Evolutionary conservation across 1,139 yeast species (phyloP), one percentile per base, ranked within the genome.

Genomic region (Saccharomyces uvarum): DNA sequence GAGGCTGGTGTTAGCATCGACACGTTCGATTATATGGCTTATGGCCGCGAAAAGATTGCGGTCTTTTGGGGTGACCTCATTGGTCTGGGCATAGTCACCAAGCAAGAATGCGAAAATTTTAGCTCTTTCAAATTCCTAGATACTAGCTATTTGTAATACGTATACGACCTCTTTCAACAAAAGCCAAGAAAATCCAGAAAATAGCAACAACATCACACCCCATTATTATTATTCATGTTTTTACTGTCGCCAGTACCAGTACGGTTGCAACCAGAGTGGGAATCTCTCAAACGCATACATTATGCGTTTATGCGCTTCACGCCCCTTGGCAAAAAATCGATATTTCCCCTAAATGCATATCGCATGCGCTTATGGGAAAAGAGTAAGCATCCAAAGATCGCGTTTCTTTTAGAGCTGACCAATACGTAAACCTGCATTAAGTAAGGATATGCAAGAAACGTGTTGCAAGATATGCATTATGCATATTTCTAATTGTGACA

Each of bases 41-140:
- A 90, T 70, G 75, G 95, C 4, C 77, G 79, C 53, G 90, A 91
- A 62, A 91, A 91, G 70, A 77, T 86, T 7, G 82, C 81, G 13
- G 71, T 89, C 29, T 80, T 86, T 53, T 76, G 91, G 75, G 90
- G 89, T 16, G 98, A 93, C 68, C 67, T 88, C 65, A 72, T 86
- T 42, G 78, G 79, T 52, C 75, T 86, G 51, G 88, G 87, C 0
- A 60, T 90, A 9, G 60, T 83, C 24, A 66, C 73, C 13, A 66
- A 72, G 58, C 65, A 68, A 0, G 72, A 75, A 16, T 56, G 53
- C 38, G 7, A 26, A 7, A 31, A 21, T 13, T 16, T 24, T 4
- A 44, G 46, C n/a, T 50, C 41, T 29, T 46, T 50, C 2, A 50
- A 52, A 16, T 49, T 27, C 13, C 32, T 58, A 24, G 61, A 57